Evolutionary conservation across 306 rosid species (phyloP), one percentile per base, ranked within the genome.

Genomic region (Styphnolobium japonicum): DNA sequence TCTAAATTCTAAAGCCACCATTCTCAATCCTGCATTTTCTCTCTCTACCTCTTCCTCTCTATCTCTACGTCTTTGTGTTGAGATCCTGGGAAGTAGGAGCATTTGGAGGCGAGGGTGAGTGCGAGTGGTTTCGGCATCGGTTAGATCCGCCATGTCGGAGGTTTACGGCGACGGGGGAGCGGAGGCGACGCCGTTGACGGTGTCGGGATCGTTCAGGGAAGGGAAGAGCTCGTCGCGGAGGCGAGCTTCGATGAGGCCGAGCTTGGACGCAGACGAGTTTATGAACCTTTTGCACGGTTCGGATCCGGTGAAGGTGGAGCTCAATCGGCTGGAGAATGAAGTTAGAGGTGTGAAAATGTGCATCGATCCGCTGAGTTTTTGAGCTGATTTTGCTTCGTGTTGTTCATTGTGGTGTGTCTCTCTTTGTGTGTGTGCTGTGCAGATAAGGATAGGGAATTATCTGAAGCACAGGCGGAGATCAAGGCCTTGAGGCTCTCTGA

Each of bases 301-400:
- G 94, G 98, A 96, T 96, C 99, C 99, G 92, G 99, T 96, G 73
- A 96, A 93, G 85, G 89, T 96, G 74, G 99, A 96, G 94, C 99
- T 96, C 74, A 96, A 91, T 92, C 94, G 99, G 73, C 94, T 93
- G 31, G 99, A 93, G 89, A 96, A 96, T 81, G 99, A 96, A 85
- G 98, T 96, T 76, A 89, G 94, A 96, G 99, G 99, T 96, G 83
- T 48, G 80, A 22, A 70, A 96, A 93, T 92, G 98, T 71, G 67
- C 91, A 71, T 93, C 93, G 98, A 96, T 93, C 98, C 82, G 84
- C 39, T 71, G 75, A 25, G 77, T 89, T 92, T 22, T 67, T 68
- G 5, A 52, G 81, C 70, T 76, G 71, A 75, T 85, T 86, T 84
- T n/a, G 70, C 55, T 77, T 82, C 48, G 86, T 75, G 6, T 67